Evolutionary conservation across 2,329 filamentous ascomycete genomes (phyloP).

Genomic region (Claviceps citrina): DNA sequence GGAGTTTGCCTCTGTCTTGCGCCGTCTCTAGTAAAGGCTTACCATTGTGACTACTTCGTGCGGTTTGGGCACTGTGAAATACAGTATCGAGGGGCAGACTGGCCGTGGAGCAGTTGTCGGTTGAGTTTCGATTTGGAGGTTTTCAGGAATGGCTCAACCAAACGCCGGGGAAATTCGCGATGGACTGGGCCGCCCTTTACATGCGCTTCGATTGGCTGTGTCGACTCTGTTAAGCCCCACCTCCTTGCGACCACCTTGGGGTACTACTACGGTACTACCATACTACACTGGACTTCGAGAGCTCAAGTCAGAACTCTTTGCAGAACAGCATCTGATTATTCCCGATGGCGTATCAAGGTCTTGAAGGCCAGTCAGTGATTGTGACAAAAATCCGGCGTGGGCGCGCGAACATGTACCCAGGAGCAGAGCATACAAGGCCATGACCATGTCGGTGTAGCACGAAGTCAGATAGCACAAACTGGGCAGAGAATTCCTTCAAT

Average conservation of each 20-base stretch:
- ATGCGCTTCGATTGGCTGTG: slow-evolving; percentile 17
- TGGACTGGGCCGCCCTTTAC: slow-evolving; percentile 19
- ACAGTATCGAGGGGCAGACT: slow-evolving; percentile 12
- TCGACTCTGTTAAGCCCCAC: slow-evolving; percentile 1
- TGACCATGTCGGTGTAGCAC: no score
- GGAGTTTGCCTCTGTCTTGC: slow-evolving; percentile 1
- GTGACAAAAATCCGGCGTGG: no score
- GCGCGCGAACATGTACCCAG: no score
- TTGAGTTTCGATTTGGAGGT: slow-evolving; percentile 15
- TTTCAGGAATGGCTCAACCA: slow-evolving; percentile 9
- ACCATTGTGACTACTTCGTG: slow-evolving; percentile 23
- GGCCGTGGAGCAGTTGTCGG: slow-evolving; percentile 14
- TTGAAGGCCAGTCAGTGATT: no score
- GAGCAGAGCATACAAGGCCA: no score
- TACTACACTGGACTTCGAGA: no score
- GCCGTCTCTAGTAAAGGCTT: slow-evolving; percentile 8
- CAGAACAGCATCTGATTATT: no score
- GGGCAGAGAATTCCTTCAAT: no score
- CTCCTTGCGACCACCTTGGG: not conserved
- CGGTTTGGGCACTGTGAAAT: slow-evolving; percentile 17
- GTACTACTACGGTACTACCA: no score
- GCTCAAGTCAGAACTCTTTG: no score
- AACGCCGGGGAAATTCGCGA: slow-evolving; percentile 12
- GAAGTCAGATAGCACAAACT: not conserved
- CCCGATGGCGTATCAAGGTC: no score